phyloP scores from a whole-genome alignment of 306 rosid species.

The Lablab purpureus region DNA sequence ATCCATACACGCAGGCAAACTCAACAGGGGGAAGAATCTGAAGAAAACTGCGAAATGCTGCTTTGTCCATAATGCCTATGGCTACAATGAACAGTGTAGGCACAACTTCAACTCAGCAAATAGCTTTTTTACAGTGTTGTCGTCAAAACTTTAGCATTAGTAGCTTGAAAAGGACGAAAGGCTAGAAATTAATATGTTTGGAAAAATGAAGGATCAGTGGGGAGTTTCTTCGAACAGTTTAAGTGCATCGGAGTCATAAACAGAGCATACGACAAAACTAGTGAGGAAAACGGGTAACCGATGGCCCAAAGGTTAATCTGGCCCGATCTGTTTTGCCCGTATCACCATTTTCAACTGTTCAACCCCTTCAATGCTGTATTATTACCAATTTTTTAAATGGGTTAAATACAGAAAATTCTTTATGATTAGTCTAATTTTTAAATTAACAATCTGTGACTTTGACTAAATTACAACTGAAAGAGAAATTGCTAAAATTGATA shows the following conservation, averaged over 20 bases:
- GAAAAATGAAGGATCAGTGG: not conserved
- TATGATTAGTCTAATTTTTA: not conserved
- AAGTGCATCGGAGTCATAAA: not conserved
- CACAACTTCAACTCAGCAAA: constrained; percentile 25
- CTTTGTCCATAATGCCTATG: constrained; percentile 43
- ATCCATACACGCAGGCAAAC: constrained; percentile 62
- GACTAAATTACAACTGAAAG: not conserved
- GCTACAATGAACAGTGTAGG: constrained; percentile 14
- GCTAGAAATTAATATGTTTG: not conserved
- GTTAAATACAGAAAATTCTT: not conserved
- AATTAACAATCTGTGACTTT: not conserved
- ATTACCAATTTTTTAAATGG: not conserved
- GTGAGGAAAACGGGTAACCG: not conserved
- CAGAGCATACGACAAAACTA: not conserved
- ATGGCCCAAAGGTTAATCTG: not conserved
- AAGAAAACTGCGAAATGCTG: constrained; percentile 47
- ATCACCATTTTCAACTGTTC: not conserved
- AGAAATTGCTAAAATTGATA: not conserved
- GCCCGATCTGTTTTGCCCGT: not conserved
- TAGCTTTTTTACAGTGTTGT: not conserved
- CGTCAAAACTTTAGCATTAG: not conserved
- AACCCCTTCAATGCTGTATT: not conserved
- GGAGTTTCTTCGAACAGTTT: constrained; percentile 52
- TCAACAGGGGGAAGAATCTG: constrained; percentile 62
- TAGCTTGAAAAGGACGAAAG: not conserved